Percentiles rank a stretch among this genome's conserved stretches.
Evolutionary conservation across 495 filamentous ascomycete species (phyloP).

Genomic region (Xylaria telfairii): DNA sequence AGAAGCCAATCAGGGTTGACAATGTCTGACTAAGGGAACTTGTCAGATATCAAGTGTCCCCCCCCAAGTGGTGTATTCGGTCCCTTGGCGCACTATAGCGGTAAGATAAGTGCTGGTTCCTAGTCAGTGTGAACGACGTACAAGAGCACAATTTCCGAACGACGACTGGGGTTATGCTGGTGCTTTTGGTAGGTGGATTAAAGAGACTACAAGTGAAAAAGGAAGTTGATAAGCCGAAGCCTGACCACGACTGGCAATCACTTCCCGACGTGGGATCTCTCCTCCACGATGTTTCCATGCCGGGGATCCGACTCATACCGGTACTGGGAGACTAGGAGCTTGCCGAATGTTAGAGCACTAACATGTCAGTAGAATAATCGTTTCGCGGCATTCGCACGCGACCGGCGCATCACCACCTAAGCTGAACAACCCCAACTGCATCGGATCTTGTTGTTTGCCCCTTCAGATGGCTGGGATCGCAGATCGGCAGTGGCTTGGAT

Average conservation of each 20-base stretch:
- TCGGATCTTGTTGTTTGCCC: neutral
- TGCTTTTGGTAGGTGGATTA: conserved; percentile 12
- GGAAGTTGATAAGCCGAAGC: conserved; percentile 26
- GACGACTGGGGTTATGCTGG: conserved; percentile 17
- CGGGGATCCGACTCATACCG: neutral
- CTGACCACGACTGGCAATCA: conserved; percentile 20
- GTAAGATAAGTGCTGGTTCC: conserved; percentile 16
- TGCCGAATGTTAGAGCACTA: neutral
- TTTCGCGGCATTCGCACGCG: neutral
- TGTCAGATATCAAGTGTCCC: conserved; percentile 23
- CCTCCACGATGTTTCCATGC: conserved; percentile 5
- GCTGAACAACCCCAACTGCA: neutral
- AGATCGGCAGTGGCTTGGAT: conserved; percentile 14
- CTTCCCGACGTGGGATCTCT: conserved; percentile 16
- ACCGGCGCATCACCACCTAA: neutral
- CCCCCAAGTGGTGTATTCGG: neutral
- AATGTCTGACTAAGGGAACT: conserved; percentile 13
- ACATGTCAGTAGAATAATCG: neutral
- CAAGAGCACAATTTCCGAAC: conserved; percentile 14
- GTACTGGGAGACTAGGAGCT: neutral
- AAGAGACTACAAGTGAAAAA: conserved; percentile 17
- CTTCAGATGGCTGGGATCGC: conserved; percentile 10
- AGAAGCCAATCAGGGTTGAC: conserved; percentile 13
- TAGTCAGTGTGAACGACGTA: neutral
- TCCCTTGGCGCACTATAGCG: conserved; percentile 15